A percentile compares a stretch with the other conserved stretches of the same genome.
Evolutionary conservation across 768 basidiomycete genomes (phyloP).

Genomic region (Boletus eberwhitei): DNA sequence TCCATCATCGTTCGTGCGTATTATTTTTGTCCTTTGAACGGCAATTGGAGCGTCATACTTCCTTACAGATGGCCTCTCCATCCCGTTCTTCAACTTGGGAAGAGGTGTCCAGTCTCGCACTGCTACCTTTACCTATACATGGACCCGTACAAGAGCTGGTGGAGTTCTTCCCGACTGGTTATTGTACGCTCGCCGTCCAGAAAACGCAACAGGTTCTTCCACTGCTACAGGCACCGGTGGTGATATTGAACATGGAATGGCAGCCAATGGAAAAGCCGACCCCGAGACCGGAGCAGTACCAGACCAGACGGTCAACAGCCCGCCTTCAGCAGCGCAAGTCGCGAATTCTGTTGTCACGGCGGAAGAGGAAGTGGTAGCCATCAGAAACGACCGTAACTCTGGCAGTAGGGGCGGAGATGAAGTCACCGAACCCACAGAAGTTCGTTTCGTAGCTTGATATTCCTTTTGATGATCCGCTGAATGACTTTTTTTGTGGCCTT

Average conservation of each 20-base stretch:
- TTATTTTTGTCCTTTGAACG: not conserved
- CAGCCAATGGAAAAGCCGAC: not conserved
- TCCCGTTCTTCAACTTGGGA: slow-evolving; percentile 61
- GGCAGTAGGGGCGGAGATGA: not conserved
- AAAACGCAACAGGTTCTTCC: not conserved
- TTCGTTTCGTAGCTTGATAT: slow-evolving; percentile 15
- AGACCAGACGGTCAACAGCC: not conserved
- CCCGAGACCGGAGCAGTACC: not conserved
- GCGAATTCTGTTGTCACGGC: not conserved
- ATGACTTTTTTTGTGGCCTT: slow-evolving; percentile 2
- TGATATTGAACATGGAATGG: slow-evolving; percentile 24
- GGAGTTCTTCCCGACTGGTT: slow-evolving; percentile 45
- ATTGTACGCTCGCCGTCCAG: slow-evolving; percentile 30
- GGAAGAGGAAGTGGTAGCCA: not conserved
- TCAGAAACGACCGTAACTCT: not conserved
- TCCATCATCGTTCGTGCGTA: slow-evolving; percentile 80
- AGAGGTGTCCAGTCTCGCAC: slow-evolving; percentile 45
- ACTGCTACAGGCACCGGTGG: not conserved
- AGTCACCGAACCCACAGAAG: slow-evolving; percentile 9
- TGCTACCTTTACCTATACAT: slow-evolving; percentile 42
- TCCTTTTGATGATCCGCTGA: slow-evolving; percentile 11
- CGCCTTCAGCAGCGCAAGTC: not conserved
- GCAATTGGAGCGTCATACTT: not conserved
- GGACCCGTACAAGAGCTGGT: slow-evolving; percentile 35
- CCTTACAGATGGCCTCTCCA: slow-evolving; percentile 59